These are phyloP conservation scores for Rugosomyces carneus DNA, from an alignment of 1,284 basidiomycete species.

Conservation along the genomic window DNA sequence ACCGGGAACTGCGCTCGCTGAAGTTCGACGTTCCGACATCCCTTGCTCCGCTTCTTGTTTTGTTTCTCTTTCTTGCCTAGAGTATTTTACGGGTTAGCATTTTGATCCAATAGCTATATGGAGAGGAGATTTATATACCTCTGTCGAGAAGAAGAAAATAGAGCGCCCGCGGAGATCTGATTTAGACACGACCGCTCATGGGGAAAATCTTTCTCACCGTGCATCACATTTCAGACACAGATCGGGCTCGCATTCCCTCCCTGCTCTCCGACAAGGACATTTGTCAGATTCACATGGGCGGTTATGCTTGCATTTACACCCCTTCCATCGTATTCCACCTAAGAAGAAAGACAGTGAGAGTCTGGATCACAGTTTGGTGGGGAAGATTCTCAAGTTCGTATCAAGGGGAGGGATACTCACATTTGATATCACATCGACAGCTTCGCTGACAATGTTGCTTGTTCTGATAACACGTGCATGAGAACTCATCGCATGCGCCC, in stretches of 20 bases:
- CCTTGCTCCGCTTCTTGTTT: slow-evolving; percentile 10
- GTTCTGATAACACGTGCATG: slow-evolving; percentile 29
- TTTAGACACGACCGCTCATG: too few relatives aligned
- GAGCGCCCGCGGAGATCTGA: too few relatives aligned
- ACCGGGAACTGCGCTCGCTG: slow-evolving; percentile 31
- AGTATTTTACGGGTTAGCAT: not conserved
- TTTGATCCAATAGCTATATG: too few relatives aligned
- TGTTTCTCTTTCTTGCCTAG: slow-evolving; percentile 9
- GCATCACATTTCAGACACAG: slow-evolving; percentile 34
- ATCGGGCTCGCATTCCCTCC: slow-evolving; percentile 47
- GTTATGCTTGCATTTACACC: slow-evolving; percentile 32
- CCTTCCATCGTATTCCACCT: slow-evolving; percentile 34
- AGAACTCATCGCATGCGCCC: slow-evolving; percentile 30
- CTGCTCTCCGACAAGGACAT: slow-evolving; percentile 31
- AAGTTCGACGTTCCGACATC: slow-evolving; percentile 34
- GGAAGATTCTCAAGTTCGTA: too few relatives aligned
- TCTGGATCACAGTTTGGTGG: too few relatives aligned
- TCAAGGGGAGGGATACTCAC: too few relatives aligned
- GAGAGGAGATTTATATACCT: slow-evolving; percentile 8
- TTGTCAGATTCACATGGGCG: slow-evolving; percentile 16
- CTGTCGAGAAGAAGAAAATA: too few relatives aligned
- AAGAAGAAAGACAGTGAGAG: not conserved
- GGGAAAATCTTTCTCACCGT: too few relatives aligned
- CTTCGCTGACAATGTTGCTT: slow-evolving; percentile 27
- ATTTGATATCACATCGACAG: slow-evolving; percentile 27